Percentiles rank a stretch among this genome's conserved stretches.
These are phyloP conservation scores for Diaporthe humulicola DNA, from an alignment of 2,329 filamentous ascomycete genomes.

Conservation along the genomic window DNA sequence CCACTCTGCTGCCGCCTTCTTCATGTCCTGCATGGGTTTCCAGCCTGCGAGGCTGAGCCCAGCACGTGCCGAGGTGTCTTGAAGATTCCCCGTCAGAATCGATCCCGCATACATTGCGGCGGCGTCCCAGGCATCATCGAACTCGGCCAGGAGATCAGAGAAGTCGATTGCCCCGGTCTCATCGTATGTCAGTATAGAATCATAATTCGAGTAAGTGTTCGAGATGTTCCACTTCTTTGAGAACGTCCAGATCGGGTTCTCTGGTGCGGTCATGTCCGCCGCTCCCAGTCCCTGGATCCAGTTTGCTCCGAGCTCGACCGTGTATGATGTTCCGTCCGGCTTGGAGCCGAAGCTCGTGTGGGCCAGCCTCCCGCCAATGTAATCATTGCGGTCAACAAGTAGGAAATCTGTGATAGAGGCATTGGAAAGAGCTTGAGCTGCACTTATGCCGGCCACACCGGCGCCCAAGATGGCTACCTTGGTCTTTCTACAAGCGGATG, in stretches of 20 bases:
- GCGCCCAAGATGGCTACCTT: constrained; percentile 64
- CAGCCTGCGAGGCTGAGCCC: constrained; percentile 72
- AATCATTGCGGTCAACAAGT: constrained; percentile 73
- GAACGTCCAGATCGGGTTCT: constrained; percentile 75
- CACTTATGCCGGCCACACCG: constrained; percentile 73
- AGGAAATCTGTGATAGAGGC: constrained; percentile 73
- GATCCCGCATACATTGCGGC: constrained; percentile 67
- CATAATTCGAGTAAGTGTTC: constrained; percentile 71
- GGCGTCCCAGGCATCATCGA: constrained; percentile 58
- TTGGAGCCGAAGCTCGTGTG: constrained; percentile 68
- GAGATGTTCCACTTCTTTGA: constrained; percentile 70
- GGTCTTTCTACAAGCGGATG: constrained; percentile 49
- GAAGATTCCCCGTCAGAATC: constrained; percentile 70
- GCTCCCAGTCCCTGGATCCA: constrained; percentile 61
- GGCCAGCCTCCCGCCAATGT: constrained; percentile 73
- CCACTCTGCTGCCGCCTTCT: constrained; percentile 73
- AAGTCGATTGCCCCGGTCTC: constrained; percentile 68
- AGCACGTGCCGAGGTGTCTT: constrained; percentile 71
- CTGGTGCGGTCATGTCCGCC: constrained; percentile 50
- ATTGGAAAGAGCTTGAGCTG: constrained; percentile 73
- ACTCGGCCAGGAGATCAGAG: constrained; percentile 62
- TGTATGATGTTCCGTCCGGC: constrained; percentile 64
- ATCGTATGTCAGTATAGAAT: constrained; percentile 71
- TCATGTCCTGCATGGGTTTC: constrained; percentile 69
- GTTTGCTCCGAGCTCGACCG: constrained; percentile 76